Percentiles rank a stretch among this genome's conserved stretches.
Evolutionary conservation across 78 protist species (phyloP).

Genomic region (Dictyostelium brefeldianum): DNA sequence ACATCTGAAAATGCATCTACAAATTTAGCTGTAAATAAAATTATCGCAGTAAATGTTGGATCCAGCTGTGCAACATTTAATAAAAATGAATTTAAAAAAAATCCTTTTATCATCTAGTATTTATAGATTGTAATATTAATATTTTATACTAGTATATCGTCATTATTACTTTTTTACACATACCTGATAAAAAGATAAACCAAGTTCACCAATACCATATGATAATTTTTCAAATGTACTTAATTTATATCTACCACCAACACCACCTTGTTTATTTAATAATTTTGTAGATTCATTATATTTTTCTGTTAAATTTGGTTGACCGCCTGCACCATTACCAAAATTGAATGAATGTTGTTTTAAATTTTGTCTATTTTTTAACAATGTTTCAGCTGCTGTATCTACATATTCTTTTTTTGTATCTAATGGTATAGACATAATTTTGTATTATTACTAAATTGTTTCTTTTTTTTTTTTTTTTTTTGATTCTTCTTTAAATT

Average conservation of each 20-base stretch:
- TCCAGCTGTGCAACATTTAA: constrained; percentile 49
- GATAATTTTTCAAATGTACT: constrained; percentile 9
- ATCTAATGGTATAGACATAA: neutral
- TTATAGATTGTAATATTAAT: too few species aligned
- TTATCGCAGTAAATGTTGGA: constrained; percentile 54
- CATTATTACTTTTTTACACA: too few species aligned
- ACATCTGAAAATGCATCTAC: constrained; percentile 78
- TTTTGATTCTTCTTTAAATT: too few species aligned
- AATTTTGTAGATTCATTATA: neutral
- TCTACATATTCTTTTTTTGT: neutral
- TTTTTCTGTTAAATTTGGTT: neutral
- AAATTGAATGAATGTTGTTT: constrained; percentile 18
- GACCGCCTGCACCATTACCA: neutral
- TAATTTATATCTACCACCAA: neutral
- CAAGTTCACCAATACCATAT: constrained; percentile 66
- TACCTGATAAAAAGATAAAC: constrained; percentile 39
- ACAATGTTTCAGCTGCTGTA: constrained; percentile 3
- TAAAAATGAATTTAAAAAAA: constrained; percentile 64
- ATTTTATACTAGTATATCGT: too few species aligned
- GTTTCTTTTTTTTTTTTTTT: too few species aligned
- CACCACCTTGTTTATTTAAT: neutral
- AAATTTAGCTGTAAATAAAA: constrained; percentile 60
- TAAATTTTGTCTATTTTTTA: constrained; percentile 19
- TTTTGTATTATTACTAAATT: too few species aligned
- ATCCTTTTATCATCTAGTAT: constrained; percentile 61